Evolutionary conservation across 2,329 filamentous ascomycete genomes (phyloP), one percentile per base, ranked within the genome.

Genomic region (Aspergillus fumigatiaffinis): DNA sequence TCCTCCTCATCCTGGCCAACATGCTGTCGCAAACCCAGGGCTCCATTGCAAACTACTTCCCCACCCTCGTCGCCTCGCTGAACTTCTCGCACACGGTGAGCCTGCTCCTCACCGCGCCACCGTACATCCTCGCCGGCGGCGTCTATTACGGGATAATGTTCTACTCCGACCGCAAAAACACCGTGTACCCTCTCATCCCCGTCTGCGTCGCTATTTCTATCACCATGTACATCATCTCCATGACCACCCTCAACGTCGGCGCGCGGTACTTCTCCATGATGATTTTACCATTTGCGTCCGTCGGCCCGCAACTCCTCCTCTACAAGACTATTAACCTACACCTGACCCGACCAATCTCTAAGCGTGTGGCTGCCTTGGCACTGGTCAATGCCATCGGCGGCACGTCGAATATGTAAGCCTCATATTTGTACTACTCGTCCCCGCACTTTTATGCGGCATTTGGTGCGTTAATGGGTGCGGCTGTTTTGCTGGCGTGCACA

Each of bases 91-190:
- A 51, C 17, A 80, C 74, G 2, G 68, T 76, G 54, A 79, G 71
- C 7, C 64, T 82, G 9, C 70, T 81, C 7, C 71, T 82, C 4
- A 81, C 79, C 0, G 76, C 74, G 1, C 79, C 79, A 0, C 79
- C 79, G 0, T 81, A 80, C 50, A 67, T 79, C 5, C 68, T 79
- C 2, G 76, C 76, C 1, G 74, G 67, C 3, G 61, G 67, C 3
- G 66, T 76, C 48, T 76, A 73, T 59, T 75, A 68, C 57, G 66
- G 28, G 28, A 10, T 29, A 9, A 29, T 29, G 28, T 29, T 29
- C 28, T 29, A 29, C 28, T 29, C 28, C 8, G 28, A 29, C 28
- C 28, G 28, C 8, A 29, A 10, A 29, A 29, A 29, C 28, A 29
- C 28, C 28, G 28, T 29, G 28, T 29, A 29, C 9, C 28, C 28